Evolutionary conservation across 148 eudicot genomes (phyloP).

Genomic region (Rhododendron williamsianum): DNA sequence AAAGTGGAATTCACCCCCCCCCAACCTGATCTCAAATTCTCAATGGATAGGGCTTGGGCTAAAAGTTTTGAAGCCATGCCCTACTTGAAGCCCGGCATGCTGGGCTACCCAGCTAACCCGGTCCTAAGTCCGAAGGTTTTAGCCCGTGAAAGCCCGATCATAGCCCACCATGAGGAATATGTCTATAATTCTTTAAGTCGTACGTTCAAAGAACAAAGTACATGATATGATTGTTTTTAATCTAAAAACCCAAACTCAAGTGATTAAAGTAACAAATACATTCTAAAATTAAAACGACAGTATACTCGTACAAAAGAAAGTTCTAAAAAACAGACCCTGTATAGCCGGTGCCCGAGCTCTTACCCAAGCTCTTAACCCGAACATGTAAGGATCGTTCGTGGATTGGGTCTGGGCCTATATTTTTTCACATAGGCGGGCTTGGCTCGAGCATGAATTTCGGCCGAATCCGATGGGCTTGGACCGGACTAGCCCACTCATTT

Average conservation of each 20-base stretch:
- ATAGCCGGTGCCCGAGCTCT: not conserved
- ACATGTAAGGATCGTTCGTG: not conserved
- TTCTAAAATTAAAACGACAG: no score
- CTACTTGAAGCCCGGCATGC: not conserved
- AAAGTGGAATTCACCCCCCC: no score
- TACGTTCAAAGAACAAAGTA: not conserved
- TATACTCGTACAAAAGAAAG: not conserved
- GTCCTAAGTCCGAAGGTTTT: not conserved
- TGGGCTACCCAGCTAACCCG: not conserved
- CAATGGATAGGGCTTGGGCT: not conserved
- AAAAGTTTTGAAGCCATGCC: not conserved
- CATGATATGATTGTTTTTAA: not conserved
- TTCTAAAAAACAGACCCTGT: not conserved
- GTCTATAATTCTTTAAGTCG: no score
- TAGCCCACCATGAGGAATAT: not conserved
- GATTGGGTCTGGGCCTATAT: not conserved
- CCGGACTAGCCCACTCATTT: not conserved
- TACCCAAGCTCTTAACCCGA: not conserved
- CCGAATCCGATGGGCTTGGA: not conserved
- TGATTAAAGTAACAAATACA: not conserved
- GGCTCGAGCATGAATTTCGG: not conserved
- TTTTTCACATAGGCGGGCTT: not conserved
- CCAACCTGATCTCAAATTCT: not conserved
- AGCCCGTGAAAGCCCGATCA: not conserved
- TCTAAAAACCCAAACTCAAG: no score